A percentile compares a stretch with the other conserved stretches of the same genome.
phyloP scores from a whole-genome alignment of 192 early-diverging fungal genomes.

The Coemansia sp. region DNA sequence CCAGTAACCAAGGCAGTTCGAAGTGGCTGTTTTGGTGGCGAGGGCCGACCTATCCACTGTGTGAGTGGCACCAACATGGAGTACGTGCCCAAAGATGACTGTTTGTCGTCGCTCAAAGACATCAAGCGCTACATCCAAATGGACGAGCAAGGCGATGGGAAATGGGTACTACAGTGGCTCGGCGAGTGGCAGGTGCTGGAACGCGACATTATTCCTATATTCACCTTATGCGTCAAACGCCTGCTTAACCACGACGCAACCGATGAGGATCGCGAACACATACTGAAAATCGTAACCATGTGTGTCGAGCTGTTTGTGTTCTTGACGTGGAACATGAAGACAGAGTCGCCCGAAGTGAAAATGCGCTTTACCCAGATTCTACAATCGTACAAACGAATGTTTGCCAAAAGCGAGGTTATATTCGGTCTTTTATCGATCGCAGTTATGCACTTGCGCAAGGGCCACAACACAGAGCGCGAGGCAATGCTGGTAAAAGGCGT shows the following conservation, averaged over 20 bases:
- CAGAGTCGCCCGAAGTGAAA: constrained; percentile 46
- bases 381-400: constrained; percentile 72
- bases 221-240: constrained; percentile 49
- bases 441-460: constrained; percentile 31
- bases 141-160: constrained; percentile 65
- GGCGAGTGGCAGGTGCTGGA: constrained; percentile 75
- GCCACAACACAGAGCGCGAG: constrained; percentile 24
- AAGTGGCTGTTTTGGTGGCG: not conserved
- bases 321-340: constrained; percentile 81
- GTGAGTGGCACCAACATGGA: constrained; percentile 31
- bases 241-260: constrained; percentile 32
- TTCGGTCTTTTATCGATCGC: constrained; percentile 27
- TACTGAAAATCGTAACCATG: constrained; percentile 31
- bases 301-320: constrained; percentile 84
- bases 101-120: constrained; percentile 79
- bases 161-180: constrained; percentile 63
- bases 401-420: constrained; percentile 45
- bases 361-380: constrained; percentile 56
- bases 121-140: constrained; percentile 80
- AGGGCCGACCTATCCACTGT: constrained; percentile 17
- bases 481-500: constrained; percentile 55
- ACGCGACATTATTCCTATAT: constrained; percentile 77
- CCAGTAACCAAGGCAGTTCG: constrained; percentile 24
- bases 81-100: constrained; percentile 83
- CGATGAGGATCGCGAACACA: constrained; percentile 20